A percentile compares a stretch with the other conserved stretches of the same genome.
phyloP scores from a whole-genome alignment of 2,329 filamentous ascomycete genomes.

The Aquanectria penicillioides region DNA sequence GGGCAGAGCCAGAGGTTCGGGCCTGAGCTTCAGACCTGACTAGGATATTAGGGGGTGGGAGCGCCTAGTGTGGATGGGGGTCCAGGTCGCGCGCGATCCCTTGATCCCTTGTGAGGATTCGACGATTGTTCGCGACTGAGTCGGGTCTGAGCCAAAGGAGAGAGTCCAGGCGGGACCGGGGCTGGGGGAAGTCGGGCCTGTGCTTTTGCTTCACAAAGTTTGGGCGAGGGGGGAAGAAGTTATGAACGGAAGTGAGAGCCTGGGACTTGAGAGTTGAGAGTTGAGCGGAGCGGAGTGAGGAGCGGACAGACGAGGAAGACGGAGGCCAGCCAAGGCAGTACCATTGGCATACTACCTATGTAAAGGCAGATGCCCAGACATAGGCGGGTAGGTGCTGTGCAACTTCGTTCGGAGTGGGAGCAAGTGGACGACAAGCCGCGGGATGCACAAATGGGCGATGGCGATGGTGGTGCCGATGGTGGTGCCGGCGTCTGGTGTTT shows the following conservation, averaged over 20 bases:
- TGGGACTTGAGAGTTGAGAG: too few species aligned
- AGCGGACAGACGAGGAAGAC: too few species aligned
- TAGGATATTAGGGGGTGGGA: conserved; percentile 24
- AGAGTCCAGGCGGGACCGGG: not conserved
- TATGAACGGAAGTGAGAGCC: conserved; percentile 30
- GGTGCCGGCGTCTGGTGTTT: conserved; percentile 39
- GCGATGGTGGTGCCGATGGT: conserved; percentile 31
- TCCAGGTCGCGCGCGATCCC: not conserved
- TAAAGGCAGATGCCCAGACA: too few species aligned
- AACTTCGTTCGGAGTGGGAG: too few species aligned
- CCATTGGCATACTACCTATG: too few species aligned
- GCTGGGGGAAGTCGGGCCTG: not conserved
- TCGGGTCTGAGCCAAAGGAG: not conserved
- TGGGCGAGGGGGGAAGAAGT: conserved; percentile 15
- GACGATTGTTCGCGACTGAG: not conserved
- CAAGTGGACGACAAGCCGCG: too few species aligned
- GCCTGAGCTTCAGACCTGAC: conserved; percentile 20
- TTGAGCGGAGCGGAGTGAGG: too few species aligned
- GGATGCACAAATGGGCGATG: too few species aligned
- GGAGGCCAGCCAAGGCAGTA: too few species aligned
- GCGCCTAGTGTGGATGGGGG: conserved; percentile 11
- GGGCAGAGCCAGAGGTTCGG: conserved; percentile 24
- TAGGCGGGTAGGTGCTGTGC: too few species aligned
- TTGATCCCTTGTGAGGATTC: conserved; percentile 7
- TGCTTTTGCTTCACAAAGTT: not conserved